Evolutionary conservation across 768 basidiomycete genomes (phyloP), one percentile per base, ranked within the genome.

Genomic region (Pisolithus tinctorius): DNA sequence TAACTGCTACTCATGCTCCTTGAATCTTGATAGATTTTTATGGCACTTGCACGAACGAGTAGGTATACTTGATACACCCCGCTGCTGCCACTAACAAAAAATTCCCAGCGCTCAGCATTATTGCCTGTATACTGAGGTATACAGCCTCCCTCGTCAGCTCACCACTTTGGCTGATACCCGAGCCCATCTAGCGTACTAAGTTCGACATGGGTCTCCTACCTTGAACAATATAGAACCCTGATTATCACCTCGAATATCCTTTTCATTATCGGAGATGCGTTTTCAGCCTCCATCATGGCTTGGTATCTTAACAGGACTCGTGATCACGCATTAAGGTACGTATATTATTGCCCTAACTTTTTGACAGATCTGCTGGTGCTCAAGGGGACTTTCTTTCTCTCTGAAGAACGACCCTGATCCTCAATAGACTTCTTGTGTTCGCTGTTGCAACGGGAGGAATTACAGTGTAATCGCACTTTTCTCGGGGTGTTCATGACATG

Each of bases 381-480:
- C 34, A 34, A 4, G 11, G 30, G 34, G 2, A 14, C 34, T 34
- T 5, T 14, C 5, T 34, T 34, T 34, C 13, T 14, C 34, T 14
- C 34, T 5, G 13, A 13, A 34, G 34, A 17, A 47, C 20, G 17
- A n/a, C 36, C 31, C 8, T 47, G 10, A 5, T 47, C 9, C 11
- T 47, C 17, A 47, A 47, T 31, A 31, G 61, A 6, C 54, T 65
- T 4, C 47, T 66, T 10, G 16, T 58, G 0, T 65, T 66, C 38
- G 53, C 51, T 0, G 61, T 65, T 13, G 60, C 65, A 14, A 65
- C 64, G 0, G 64, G 64, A 39, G 57, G 57, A 0, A 16, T 65
- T 20, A 64, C 59, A 3, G 58, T 51, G 64, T 65, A 29, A 53
- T 60, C 58, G 10, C 34, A 6, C 5, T 37, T 9, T 36, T 16